Evolutionary conservation across 768 basidiomycete species (phyloP).

Genomic region (Kwoniella bestiolae): DNA sequence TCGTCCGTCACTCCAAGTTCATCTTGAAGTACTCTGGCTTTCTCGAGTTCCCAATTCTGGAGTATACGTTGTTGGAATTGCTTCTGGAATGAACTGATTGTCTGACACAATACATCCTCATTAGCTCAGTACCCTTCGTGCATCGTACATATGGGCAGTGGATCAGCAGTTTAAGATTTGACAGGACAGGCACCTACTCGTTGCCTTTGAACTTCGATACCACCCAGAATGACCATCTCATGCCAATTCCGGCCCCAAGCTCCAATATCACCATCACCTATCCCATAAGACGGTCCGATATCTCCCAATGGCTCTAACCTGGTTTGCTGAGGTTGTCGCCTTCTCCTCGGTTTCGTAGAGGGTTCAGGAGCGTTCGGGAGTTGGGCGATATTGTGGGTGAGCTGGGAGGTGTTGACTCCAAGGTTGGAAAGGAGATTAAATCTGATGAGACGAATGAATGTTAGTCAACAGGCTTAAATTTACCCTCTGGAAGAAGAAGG

Average conservation of each 20-base stretch:
- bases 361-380: constrained; percentile 31
- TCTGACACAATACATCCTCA: constrained; percentile 26
- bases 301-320: constrained; percentile 27
- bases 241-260: constrained; percentile 52
- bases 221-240: constrained; percentile 51
- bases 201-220: constrained; percentile 49
- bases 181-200: constrained; percentile 30
- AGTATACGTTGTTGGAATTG: constrained; percentile 49
- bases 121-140: too few species aligned
- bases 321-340: constrained; percentile 3
- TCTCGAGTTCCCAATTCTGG: constrained; percentile 51
- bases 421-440: constrained; percentile 87
- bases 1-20: constrained; percentile 53
- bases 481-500: too few species aligned
- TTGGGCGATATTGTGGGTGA: constrained; percentile 71
- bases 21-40: constrained; percentile 46
- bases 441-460: constrained; percentile 20
- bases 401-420: constrained; percentile 87
- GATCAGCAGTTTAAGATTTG: too few species aligned
- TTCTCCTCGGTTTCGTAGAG: constrained; percentile 13
- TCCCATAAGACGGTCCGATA: constrained; percentile 28
- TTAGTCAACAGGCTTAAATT: too few species aligned
- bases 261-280: constrained; percentile 38
- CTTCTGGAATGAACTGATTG: constrained; percentile 45
- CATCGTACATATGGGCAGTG: too few species aligned